Conservation (phyloP, 768 basidiomycete species). For the Podaxis rugospora region DNA sequence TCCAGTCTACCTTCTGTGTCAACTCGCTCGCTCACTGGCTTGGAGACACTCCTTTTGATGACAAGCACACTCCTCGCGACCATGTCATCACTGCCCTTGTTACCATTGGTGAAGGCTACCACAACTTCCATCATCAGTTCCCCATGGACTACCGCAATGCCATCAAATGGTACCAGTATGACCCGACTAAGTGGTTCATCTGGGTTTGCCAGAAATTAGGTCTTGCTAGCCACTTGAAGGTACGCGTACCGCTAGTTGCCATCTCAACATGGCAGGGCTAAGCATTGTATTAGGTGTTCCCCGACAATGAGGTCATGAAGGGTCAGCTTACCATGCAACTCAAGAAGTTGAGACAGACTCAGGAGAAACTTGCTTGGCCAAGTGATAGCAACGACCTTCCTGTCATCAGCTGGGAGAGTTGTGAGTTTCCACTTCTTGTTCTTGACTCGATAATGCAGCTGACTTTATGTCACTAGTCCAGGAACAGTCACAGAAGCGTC, state of each 20-base stretch:
- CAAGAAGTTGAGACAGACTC: slow-evolving; percentile 76
- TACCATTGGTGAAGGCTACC: slow-evolving; percentile 95
- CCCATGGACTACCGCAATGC: slow-evolving; percentile 98
- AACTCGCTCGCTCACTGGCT: slow-evolving; percentile 98
- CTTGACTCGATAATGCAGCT: not conserved
- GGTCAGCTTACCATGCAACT: slow-evolving; percentile 94
- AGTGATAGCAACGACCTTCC: slow-evolving; percentile 70
- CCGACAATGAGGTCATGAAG: slow-evolving; percentile 66
- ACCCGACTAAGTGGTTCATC: slow-evolving; percentile 94
- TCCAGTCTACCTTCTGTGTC: slow-evolving; percentile 90
- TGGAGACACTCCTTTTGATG: slow-evolving; percentile 88
- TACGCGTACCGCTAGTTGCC: slow-evolving; percentile 12
- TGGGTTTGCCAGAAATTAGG: slow-evolving; percentile 54
- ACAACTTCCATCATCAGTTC: slow-evolving; percentile 97
- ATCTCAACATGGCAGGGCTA: not conserved
- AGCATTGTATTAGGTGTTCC: slow-evolving; percentile 34
- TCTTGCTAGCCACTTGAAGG: slow-evolving; percentile 69
- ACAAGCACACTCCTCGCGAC: slow-evolving; percentile 91
- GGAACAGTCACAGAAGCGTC: slow-evolving; percentile 73
- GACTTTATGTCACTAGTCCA: slow-evolving; percentile 47
- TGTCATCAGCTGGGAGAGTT: slow-evolving; percentile 84
- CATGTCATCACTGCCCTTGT: slow-evolving; percentile 85
- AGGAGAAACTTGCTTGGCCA: slow-evolving; percentile 79
- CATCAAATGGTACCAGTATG: slow-evolving; percentile 92
- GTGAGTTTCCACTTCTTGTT: slow-evolving; percentile 34